A percentile compares a stretch with the other conserved stretches of the same genome.
phyloP scores from a whole-genome alignment of 1,284 basidiomycete species.

The Rhodofomes roseus region DNA sequence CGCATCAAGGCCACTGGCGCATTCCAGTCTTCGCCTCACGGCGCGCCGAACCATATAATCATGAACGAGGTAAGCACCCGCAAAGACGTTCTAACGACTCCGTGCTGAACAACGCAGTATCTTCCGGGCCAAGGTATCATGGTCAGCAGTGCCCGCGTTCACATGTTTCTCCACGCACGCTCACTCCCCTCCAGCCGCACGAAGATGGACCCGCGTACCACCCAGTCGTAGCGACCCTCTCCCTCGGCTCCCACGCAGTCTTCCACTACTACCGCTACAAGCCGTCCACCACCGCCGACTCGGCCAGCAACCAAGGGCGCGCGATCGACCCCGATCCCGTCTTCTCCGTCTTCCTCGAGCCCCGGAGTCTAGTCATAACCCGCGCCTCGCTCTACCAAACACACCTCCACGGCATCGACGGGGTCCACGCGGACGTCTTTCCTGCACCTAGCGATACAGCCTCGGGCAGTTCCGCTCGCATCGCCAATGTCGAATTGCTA shows the following conservation, averaged over 20 bases:
- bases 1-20: conserved; percentile 61
- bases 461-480: conserved; percentile 18
- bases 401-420: conserved; percentile 75
- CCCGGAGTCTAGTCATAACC: conserved; percentile 80
- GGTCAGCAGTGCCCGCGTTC: conserved; percentile 39
- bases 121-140: conserved; percentile 89
- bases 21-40: conserved; percentile 61
- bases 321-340: conserved; percentile 62
- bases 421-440: conserved; percentile 45
- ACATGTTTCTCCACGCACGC: not conserved
- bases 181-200: conserved; percentile 60
- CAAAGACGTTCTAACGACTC: not conserved
- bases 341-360: conserved; percentile 75
- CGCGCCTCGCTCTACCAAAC: conserved; percentile 61
- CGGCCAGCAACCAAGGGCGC: conserved; percentile 34
- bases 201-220: conserved; percentile 90
- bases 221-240: conserved; percentile 87
- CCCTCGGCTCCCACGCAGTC: conserved; percentile 79
- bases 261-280: conserved; percentile 83
- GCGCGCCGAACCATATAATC: conserved; percentile 81
- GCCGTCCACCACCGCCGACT: conserved; percentile 15
- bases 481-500: conserved; percentile 56
- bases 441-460: conserved; percentile 11
- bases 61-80: conserved; percentile 64
- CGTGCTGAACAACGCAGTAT: conserved; percentile 48